Evolutionary conservation across 192 early-diverging fungal species (phyloP).

Genomic region (Umbelopsis sp.): DNA sequence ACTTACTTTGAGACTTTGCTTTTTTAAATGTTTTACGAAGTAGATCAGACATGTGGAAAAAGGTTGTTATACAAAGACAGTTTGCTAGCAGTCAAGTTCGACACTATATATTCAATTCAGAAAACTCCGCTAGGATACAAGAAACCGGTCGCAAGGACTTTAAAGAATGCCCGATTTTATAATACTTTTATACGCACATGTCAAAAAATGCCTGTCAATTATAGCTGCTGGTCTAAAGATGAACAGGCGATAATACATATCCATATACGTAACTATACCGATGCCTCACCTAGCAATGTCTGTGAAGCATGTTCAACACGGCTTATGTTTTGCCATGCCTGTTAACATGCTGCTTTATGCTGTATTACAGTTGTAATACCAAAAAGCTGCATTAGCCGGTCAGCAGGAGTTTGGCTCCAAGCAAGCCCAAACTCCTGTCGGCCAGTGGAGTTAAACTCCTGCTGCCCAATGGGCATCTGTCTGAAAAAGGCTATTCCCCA

Average conservation of each 20-base stretch:
- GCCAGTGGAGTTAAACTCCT: too few relatives aligned
- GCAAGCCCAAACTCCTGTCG: too few relatives aligned
- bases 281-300: too few relatives aligned
- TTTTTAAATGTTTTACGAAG: slow-evolving; percentile 21
- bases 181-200: background rate
- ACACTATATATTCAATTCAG: background rate
- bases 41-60: slow-evolving; percentile 12
- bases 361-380: too few relatives aligned
- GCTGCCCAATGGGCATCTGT: too few relatives aligned
- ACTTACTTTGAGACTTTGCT: slow-evolving; percentile 20
- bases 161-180: background rate
- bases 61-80: background rate
- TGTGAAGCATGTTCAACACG: too few relatives aligned
- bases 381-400: too few relatives aligned
- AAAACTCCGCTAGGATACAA: slow-evolving; percentile 19
- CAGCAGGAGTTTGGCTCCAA: too few relatives aligned
- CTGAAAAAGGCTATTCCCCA: too few relatives aligned
- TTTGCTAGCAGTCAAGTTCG: background rate
- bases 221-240: background rate
- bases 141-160: slow-evolving; percentile 21
- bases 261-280: too few relatives aligned
- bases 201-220: background rate
- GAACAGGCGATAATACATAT: background rate
- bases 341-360: too few relatives aligned
- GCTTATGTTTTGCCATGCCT: too few relatives aligned